Evolutionary conservation across 148 eudicot genomes (phyloP), one percentile per base, ranked within the genome.

Genomic region (Bassia scoparia): DNA sequence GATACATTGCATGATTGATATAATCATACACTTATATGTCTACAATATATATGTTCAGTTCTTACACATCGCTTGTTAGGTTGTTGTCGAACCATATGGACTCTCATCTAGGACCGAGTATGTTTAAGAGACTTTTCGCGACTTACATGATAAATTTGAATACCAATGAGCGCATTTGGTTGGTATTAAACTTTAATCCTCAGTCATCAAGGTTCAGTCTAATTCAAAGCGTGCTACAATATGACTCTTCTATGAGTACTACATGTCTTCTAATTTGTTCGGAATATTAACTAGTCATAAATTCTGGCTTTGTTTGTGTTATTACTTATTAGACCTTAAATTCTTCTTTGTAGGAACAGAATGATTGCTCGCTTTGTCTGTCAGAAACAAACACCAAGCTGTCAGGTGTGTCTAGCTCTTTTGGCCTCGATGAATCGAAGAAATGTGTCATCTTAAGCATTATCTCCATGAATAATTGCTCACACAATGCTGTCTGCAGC

Each of bases 101-200:
- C 9, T 31, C 37, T 29, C 48, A 65, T 67, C 33, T 67, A 30
- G 7, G 1, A 0, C 15, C 17, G 8, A n/a, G 44, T 3, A 71
- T 44, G 4, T 3, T 7, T 26, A 53, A n/a, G 44, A 76, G 59
- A 44, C n/a, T 80, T 62, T 80, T 68, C 43, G 83, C 50, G 6
- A 80, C 83, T 8, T 71, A 58, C 8, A 37, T 80, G 65, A 67
- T 60, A 12, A 80, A 80, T 59, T 29, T 72, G 76, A 80, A 69
- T 11, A 71, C 83, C 0, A 64, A 80, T 67, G 38, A 41, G 49
- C 72, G 83, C 6, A 76, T 80, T 46, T 76, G 73, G 83, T 34
- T 0, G 12, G 83, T 58, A 9, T 56, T 80, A 23, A 33, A 67
- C 59, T 49, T 18, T 30, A 12, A 50, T 72, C 77, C 79, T 76